A percentile compares a stretch with the other conserved stretches of the same genome.
These are phyloP conservation scores for Sphagnum magellanicum DNA, from an alignment of 228 moss, liverwort and hornwort genomes.

Conservation along the genomic window DNA sequence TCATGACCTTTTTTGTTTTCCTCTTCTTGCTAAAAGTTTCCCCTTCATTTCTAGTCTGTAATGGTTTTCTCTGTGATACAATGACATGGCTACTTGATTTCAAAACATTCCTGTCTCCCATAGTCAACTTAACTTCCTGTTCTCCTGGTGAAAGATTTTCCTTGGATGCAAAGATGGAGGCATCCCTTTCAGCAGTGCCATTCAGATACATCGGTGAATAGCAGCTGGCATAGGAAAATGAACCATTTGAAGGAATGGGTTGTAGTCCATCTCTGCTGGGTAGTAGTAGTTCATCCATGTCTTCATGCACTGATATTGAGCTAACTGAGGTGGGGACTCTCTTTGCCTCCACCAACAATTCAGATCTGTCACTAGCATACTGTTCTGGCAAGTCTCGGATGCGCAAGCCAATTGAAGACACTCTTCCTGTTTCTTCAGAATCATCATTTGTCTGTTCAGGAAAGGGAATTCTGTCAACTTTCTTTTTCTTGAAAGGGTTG, in stretches of 20 bases:
- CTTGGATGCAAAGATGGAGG: neutral
- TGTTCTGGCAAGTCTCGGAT: neutral
- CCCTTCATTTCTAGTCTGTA: conserved; percentile 5
- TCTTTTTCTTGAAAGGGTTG: conserved; percentile 9
- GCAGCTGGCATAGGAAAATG: neutral
- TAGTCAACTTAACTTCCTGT: neutral
- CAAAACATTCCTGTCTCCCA: neutral
- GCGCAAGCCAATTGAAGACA: neutral
- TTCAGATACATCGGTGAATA: neutral
- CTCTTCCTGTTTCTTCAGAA: neutral
- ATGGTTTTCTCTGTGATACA: neutral
- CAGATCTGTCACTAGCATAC: neutral
- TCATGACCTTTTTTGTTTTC: neutral
- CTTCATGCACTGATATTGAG: too few relatives aligned
- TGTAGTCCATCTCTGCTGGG: too few relatives aligned
- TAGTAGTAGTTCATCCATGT: too few relatives aligned
- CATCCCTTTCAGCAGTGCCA: neutral
- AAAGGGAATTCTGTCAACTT: neutral
- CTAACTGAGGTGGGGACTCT: too few relatives aligned
- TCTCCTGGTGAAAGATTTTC: neutral
- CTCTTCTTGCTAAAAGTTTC: neutral
- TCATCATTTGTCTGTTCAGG: neutral
- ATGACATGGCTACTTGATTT: neutral
- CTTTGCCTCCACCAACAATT: too few relatives aligned
- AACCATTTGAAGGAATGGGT: too few relatives aligned